These are phyloP conservation scores for Tetratostichococcus sp. DNA, from an alignment of 139 green algal species.

Conservation along the genomic window DNA sequence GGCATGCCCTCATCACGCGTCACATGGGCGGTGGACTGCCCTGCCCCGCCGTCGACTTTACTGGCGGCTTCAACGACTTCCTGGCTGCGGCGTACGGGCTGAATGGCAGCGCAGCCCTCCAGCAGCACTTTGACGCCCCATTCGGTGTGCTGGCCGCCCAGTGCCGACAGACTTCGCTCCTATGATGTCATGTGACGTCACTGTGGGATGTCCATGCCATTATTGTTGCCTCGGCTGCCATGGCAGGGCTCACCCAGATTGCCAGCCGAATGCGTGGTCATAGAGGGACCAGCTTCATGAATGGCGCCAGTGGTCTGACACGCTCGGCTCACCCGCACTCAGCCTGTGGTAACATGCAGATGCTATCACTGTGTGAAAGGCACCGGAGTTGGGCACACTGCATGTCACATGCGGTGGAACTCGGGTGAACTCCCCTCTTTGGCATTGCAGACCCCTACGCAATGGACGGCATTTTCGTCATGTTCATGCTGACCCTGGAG, in stretches of 20 bases:
- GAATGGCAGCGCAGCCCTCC: not conserved
- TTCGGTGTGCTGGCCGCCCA: slow-evolving; percentile 1
- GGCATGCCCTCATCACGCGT: slow-evolving; percentile 4
- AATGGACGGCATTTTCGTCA: slow-evolving; percentile 30
- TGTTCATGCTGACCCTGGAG: slow-evolving; percentile 30
- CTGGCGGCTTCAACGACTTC: slow-evolving; percentile 6
- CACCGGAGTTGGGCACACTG: too few species aligned
- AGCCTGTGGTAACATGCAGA: too few species aligned
- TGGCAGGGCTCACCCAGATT: too few species aligned
- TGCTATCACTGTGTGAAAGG: too few species aligned
- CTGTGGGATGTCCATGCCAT: too few species aligned
- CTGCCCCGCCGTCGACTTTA: slow-evolving; percentile 1
- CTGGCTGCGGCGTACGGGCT: slow-evolving; percentile 8
- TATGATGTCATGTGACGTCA: too few species aligned
- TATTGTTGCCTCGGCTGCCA: too few species aligned
- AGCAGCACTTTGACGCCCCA: slow-evolving; percentile 12
- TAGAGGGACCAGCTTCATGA: too few species aligned
- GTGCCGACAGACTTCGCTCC: too few species aligned
- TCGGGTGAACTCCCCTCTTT: too few species aligned
- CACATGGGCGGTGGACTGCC: not conserved
- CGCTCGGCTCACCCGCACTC: too few species aligned
- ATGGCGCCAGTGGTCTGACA: too few species aligned
- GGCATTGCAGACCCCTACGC: slow-evolving; percentile 27
- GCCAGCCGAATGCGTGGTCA: not conserved
- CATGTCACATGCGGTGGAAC: not conserved